Evolutionary conservation across 202 grass and related monocot species (phyloP).

Genomic region (Setaria italica): DNA sequence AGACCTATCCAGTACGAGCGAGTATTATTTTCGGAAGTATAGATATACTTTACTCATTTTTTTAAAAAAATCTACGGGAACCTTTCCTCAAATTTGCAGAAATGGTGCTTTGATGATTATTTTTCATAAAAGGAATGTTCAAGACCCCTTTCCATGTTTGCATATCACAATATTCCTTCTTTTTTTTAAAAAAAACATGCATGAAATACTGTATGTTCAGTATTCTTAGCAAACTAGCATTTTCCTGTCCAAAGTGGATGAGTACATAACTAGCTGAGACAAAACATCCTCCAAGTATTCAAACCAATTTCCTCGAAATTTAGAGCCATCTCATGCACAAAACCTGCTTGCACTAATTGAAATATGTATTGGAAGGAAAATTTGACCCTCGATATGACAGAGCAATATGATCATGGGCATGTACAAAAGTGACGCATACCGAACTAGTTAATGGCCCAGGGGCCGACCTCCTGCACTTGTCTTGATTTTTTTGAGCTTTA

Average conservation of each 20-base stretch:
- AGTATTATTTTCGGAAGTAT: not conserved
- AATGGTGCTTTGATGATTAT: not conserved
- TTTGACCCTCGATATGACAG: no score
- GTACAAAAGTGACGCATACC: not conserved
- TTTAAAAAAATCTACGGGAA: not conserved
- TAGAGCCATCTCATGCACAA: not conserved
- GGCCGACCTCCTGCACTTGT: not conserved
- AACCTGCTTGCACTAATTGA: not conserved
- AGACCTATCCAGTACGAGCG: not conserved
- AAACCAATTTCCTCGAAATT: not conserved
- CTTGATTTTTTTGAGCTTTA: not conserved
- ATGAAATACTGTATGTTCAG: not conserved
- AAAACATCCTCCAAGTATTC: not conserved
- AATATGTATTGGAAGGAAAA: not conserved
- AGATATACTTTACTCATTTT: not conserved
- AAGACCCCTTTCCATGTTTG: not conserved
- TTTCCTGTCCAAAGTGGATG: no score
- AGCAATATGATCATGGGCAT: constrained; percentile 1
- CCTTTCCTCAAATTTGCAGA: not conserved
- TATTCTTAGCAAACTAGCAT: not conserved
- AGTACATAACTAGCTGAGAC: not conserved
- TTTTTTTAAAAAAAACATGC: no score
- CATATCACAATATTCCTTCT: not conserved
- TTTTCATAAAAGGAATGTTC: not conserved
- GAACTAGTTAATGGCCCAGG: not conserved